Evolutionary conservation across 2,329 filamentous ascomycete species (phyloP), one percentile per base, ranked within the genome.

Genomic region (Hansfordia pulvinata): DNA sequence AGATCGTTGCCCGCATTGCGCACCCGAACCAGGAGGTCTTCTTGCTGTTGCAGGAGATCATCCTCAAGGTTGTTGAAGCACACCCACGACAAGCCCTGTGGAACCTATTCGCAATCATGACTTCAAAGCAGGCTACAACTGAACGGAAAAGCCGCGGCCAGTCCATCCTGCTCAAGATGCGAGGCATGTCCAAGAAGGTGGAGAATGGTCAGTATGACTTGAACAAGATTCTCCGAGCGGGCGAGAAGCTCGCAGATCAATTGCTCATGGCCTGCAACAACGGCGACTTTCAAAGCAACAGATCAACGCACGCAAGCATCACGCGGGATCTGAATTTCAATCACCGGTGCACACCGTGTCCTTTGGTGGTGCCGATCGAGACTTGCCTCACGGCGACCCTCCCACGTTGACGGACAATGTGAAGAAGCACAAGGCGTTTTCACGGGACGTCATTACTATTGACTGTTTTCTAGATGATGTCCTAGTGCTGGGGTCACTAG

Each of bases 1-100:
- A 98, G 52, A 79, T 98, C 34, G 81, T 98, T 30, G 90, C 88
- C n/a, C 76, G 90, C 17, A 94, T 99, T 41, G 82, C 81, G 23
- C 90, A 98, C 53, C 74, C 78, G 1, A 82, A 93, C 47, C 52
- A 52, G 4, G 69, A 74, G 2, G 84, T 93, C 2, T 92, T 83
- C 52, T 71, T 76, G 31, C 60, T 81, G 8, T 58, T 99, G 6
- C 71, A 76, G 28, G 65, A 67, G 18, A 88, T 96, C 37, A 85
- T 98, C 29, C 58, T 78, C 33, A 88, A 82, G 46, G 83, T 94
- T n/a, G 76, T 93, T 7, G 66, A 74, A 21, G 64, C 73, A n/a
- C 81, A 94, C 49, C 88, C 90, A 1, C 83, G 82, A 33, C 90
- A 98, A 50, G 78, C 86, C 1, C 53, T 96, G 15, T 99, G 90